Conservation (phyloP, 1,284 basidiomycete species). For the Ceratobasidium sp. region DNA sequence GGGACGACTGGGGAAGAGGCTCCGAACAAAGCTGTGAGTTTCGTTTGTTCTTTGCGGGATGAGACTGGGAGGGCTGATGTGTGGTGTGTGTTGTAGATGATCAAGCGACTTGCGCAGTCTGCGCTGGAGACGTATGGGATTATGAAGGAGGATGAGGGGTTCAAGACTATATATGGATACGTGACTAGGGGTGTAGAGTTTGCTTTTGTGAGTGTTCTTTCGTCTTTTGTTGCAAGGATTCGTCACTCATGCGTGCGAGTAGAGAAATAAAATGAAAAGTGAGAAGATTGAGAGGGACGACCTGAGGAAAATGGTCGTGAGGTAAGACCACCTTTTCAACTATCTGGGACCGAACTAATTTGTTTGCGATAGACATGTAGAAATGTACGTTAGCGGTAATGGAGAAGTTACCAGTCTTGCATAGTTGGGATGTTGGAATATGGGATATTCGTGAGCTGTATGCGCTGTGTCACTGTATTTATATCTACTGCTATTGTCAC, state of each 20-base stretch:
- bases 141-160: slow-evolving; percentile 67
- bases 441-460: background rate
- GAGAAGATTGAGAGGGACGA: slow-evolving; percentile 43
- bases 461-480: slow-evolving; percentile 8
- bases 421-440: background rate
- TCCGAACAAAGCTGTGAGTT: slow-evolving; percentile 60
- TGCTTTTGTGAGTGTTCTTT: slow-evolving; percentile 60
- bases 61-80: background rate
- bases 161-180: slow-evolving; percentile 65
- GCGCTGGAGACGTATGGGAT: slow-evolving; percentile 59
- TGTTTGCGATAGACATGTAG: slow-evolving; percentile 45
- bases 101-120: slow-evolving; percentile 59
- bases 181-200: slow-evolving; percentile 66
- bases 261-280: slow-evolving; percentile 47
- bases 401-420: slow-evolving; percentile 25
- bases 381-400: slow-evolving; percentile 49
- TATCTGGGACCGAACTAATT: too few species aligned
- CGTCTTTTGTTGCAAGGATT: background rate
- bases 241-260: background rate
- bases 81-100: slow-evolving; percentile 56
- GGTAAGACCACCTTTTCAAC: background rate
- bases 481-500: background rate
- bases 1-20: slow-evolving; percentile 51
- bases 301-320: slow-evolving; percentile 46
- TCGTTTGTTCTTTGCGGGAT: slow-evolving; percentile 1